A percentile compares a stretch with the other conserved stretches of the same genome.
Conservation (phyloP, 2,329 filamentous ascomycete genomes). For the Anthostomella pinea region DNA sequence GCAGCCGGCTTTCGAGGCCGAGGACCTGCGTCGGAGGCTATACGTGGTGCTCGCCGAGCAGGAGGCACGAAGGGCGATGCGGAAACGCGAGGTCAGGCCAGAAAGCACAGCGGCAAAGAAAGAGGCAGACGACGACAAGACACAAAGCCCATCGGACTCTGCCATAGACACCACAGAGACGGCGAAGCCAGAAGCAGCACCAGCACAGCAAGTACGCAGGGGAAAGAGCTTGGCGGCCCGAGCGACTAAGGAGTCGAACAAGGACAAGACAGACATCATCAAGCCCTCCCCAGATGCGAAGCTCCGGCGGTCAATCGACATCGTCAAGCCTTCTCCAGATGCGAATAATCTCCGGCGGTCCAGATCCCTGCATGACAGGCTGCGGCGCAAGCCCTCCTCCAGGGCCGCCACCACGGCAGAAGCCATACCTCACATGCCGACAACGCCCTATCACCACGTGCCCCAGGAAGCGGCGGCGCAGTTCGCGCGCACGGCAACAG, state of each 20-base stretch:
- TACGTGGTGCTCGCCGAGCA: slow-evolving; percentile 49
- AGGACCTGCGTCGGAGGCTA: slow-evolving; percentile 53
- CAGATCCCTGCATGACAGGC: slow-evolving; percentile 19
- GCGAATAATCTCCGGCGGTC: no score
- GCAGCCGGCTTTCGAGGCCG: slow-evolving; percentile 49
- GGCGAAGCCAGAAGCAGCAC: slow-evolving; percentile 1
- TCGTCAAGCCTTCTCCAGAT: no score
- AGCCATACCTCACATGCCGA: neutral
- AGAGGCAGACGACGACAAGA: no score
- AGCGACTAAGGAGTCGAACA: slow-evolving; percentile 9
- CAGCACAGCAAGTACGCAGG: no score
- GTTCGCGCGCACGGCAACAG: slow-evolving; percentile 53
- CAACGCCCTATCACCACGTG: slow-evolving; percentile 43
- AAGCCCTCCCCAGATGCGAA: no score
- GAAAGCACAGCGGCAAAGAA: slow-evolving; percentile 34
- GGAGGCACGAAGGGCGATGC: no score
- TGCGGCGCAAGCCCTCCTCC: slow-evolving; percentile 17
- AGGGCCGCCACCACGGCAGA: neutral
- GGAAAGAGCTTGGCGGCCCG: slow-evolving; percentile 5
- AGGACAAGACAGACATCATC: slow-evolving; percentile 4
- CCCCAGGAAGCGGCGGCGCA: slow-evolving; percentile 54
- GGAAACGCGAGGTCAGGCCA: no score
- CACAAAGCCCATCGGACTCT: no score
- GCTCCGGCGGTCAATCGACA: no score
- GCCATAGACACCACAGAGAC: slow-evolving; percentile 2